These are phyloP conservation scores for Nothophoma quercina DNA, from an alignment of 2,329 filamentous ascomycete genomes.

Conservation along the genomic window DNA sequence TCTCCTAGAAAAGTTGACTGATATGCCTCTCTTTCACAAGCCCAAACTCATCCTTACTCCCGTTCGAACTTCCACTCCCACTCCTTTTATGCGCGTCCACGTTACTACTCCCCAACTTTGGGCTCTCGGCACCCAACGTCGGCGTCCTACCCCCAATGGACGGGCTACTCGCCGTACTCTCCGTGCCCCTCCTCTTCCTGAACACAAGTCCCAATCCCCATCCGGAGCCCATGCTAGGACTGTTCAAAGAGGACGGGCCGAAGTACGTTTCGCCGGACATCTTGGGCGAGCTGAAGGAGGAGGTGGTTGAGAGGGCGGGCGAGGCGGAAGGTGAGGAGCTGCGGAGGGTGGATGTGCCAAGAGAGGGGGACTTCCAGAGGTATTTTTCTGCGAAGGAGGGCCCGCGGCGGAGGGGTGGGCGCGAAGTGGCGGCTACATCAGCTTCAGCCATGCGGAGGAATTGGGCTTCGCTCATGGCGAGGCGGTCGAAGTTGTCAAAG, in stretches of 20 bases:
- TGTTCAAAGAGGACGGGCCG: constrained; percentile 5
- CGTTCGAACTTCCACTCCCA: constrained; percentile 5
- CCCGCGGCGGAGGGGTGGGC: background rate
- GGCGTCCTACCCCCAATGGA: constrained; percentile 14
- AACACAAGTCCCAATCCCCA: constrained; percentile 19
- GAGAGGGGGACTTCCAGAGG: constrained; percentile 14
- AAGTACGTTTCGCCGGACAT: constrained; percentile 9
- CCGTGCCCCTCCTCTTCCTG: constrained; percentile 14
- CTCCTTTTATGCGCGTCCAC: constrained; percentile 11
- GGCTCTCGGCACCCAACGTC: constrained; percentile 6
- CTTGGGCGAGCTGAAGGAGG: constrained; percentile 9
- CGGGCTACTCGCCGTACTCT: constrained; percentile 10
- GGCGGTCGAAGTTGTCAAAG: constrained; percentile 21
- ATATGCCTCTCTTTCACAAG: constrained; percentile 10
- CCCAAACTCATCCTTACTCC: constrained; percentile 13
- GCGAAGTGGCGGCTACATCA: background rate
- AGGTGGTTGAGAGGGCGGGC: constrained; percentile 11
- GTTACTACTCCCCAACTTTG: constrained; percentile 8
- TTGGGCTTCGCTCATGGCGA: constrained; percentile 20
- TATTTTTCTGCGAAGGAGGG: constrained; percentile 18
- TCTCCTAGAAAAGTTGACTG: constrained; percentile 5
- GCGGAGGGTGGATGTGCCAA: constrained; percentile 14
- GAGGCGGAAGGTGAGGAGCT: background rate
- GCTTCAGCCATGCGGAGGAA: constrained; percentile 18
- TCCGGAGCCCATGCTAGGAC: constrained; percentile 13